These are phyloP conservation scores for Umbelopsis ramanniana DNA, from an alignment of 192 early-diverging fungal species.

Conservation along the genomic window DNA sequence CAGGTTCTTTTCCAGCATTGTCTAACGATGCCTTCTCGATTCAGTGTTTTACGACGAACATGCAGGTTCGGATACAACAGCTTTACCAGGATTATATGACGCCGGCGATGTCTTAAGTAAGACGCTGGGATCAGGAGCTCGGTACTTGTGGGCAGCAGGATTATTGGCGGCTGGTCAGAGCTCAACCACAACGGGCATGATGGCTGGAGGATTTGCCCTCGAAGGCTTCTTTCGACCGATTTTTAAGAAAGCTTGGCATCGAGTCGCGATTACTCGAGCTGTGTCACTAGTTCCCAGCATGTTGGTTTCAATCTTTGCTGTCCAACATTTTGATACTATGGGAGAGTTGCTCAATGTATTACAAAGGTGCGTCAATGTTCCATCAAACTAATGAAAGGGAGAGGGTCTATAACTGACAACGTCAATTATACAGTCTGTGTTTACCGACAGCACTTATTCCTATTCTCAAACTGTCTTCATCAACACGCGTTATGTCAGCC, in stretches of 20 bases:
- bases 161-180: constrained; percentile 77
- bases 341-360: constrained; percentile 66
- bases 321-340: constrained; percentile 55
- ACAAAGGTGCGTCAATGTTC: constrained; percentile 40
- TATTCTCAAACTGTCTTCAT: constrained; percentile 56
- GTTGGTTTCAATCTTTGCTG: constrained; percentile 57
- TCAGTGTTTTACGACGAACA: constrained; percentile 31
- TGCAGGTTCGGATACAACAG: background rate
- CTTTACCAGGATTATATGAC: constrained; percentile 57
- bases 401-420: background rate
- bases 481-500: constrained; percentile 45
- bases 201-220: constrained; percentile 86
- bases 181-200: constrained; percentile 83
- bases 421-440: constrained; percentile 42
- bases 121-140: constrained; percentile 65
- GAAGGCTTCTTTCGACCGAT: constrained; percentile 74
- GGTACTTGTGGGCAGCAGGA: constrained; percentile 76
- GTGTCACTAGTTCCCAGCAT: constrained; percentile 62
- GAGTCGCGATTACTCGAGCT: constrained; percentile 59
- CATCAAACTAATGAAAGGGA: background rate
- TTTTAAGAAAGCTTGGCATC: constrained; percentile 54
- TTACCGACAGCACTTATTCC: constrained; percentile 62
- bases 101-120: constrained; percentile 54
- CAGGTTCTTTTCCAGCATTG: background rate
- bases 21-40: background rate